Base-by-base conservation (phyloP, 371 early-diverging fungal genomes). In the Mucor circinelloides region DNA sequence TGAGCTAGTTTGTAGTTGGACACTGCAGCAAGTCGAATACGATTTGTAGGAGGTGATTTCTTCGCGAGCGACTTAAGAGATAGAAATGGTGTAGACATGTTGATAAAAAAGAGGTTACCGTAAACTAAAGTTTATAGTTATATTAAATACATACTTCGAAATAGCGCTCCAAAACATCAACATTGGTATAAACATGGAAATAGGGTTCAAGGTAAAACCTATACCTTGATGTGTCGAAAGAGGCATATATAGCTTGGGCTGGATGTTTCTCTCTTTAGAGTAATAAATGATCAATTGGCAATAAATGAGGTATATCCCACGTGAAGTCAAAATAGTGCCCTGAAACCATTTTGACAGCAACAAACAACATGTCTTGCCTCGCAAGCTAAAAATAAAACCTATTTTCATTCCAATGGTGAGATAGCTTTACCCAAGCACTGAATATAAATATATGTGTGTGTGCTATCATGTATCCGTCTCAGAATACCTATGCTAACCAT, bases 1-100 rank as follows among this genome's bases (percentile, higher is more conserved):
- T 84, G 84, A 13, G 84, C 81, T 25, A 84, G 63, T 34, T 84
- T 84, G 52, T 78, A 84, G 68, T 84, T 84, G 8, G 84, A 81
- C 57, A 84, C 77, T 58, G 82, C 84, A 6, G 84, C 82, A 6
- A 84, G 65, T 69, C 81, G 84, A 55, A 84, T 78, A 10, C 80
- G 84, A 38, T 80, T 83, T 44, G 44, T 19, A 19, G 44, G 19
- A 19, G 44, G 6, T 8, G 6, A 0, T n/a, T 44, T 44, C 19
- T 44, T 44, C 6, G 4, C 19, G 2, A 6, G 19, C 19, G 44
- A 19, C 8, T 9, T 44, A 2, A 19, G 44, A 8, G 44, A 44
- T 44, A 44, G 44, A 44, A 44, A 44, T 44, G 44, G 7, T 19
- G 44, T 17, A 19, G 19, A 19, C 44, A 44, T 44, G 7, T 19